Evolutionary conservation across 805 yeast genomes (phyloP).

Genomic region (Myxozyma udenii): DNA sequence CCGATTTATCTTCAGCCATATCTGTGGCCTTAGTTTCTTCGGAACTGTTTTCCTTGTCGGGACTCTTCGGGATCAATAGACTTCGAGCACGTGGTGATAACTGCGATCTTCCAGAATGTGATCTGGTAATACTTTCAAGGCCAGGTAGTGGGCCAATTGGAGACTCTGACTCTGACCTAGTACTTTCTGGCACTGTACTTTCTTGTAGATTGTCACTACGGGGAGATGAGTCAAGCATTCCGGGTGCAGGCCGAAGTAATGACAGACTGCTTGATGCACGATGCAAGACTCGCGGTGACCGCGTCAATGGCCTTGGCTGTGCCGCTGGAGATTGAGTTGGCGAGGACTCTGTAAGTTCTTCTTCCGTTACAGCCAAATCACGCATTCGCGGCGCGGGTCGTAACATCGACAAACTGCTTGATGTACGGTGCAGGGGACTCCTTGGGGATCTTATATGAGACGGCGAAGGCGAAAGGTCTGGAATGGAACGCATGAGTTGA

Average conservation of each 20-base stretch:
- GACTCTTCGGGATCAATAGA: background rate
- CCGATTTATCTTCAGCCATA: too few species aligned
- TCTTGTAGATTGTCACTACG: too few species aligned
- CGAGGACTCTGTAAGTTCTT: background rate
- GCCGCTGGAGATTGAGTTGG: background rate
- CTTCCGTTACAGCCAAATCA: background rate
- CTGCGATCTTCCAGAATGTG: too few species aligned
- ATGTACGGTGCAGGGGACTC: background rate
- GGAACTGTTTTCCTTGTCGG: constrained; percentile 13
- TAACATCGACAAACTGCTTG: constrained; percentile 14
- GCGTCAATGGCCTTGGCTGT: background rate
- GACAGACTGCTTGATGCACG: constrained; percentile 13
- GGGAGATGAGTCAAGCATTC: constrained; percentile 4
- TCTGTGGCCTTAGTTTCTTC: too few species aligned
- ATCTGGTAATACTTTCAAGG: background rate
- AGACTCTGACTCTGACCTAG: too few species aligned
- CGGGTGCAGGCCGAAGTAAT: constrained; percentile 9
- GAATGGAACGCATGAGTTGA: background rate
- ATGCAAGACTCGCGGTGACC: constrained; percentile 1
- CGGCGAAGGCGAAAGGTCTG: background rate
- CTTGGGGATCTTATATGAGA: background rate
- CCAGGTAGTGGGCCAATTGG: too few species aligned
- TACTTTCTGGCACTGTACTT: too few species aligned
- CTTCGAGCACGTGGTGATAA: background rate
- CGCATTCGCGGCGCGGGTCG: constrained; percentile 7